Evolutionary conservation across 2,329 filamentous ascomycete genomes (phyloP), one percentile per base, ranked within the genome.

Genomic region (Stagonosporopsis vannaccii): DNA sequence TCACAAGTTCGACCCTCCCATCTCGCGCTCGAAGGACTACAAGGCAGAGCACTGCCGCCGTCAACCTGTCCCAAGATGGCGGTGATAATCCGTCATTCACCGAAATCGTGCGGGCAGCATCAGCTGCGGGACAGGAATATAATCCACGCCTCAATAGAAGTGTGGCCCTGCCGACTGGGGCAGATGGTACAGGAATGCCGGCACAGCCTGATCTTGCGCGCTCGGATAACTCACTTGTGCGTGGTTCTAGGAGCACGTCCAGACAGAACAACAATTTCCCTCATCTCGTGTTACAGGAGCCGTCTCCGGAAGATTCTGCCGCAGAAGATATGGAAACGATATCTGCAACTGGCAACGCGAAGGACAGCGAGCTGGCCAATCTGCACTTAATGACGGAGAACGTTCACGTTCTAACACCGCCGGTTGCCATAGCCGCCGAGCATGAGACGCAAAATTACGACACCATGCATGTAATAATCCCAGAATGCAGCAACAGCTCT

Each of bases 301-400:
- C 28, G 2, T 51, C 46, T 12, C 53, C 53, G 5, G 23, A 47
- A 0, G 46, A 51, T 15, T 51, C 53, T n/a, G 41, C 46, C n/a
- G 41, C 20, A 17, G 35, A 56, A 37, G 47, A 26, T 11, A 13
- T 5, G 3, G 28, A 9, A 6, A 7, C 9, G 2, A 4, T 9
- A 3, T 11, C 13, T 15, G 4, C 23, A 7, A 36, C 37, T 19
- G 6, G 36, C 5, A 30, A 56, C 9, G 42, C 37, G 28, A 42
- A 13, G 8, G 26, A 51, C 4, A 36, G 32, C 11, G 53, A 56
- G 8, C 30, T 22, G 22, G 46, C 36, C 25, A 36, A 36, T 19
- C 4, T 37, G 11, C 47, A 51, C 19, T 25, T 56, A 15, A 28
- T 37, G 22, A 37, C 15, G 15, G 53, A 56, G 28, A 46, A 8